These are phyloP conservation scores for Pigoraptor vietnamica DNA, from an alignment of 78 protist species.

Conservation along the genomic window DNA sequence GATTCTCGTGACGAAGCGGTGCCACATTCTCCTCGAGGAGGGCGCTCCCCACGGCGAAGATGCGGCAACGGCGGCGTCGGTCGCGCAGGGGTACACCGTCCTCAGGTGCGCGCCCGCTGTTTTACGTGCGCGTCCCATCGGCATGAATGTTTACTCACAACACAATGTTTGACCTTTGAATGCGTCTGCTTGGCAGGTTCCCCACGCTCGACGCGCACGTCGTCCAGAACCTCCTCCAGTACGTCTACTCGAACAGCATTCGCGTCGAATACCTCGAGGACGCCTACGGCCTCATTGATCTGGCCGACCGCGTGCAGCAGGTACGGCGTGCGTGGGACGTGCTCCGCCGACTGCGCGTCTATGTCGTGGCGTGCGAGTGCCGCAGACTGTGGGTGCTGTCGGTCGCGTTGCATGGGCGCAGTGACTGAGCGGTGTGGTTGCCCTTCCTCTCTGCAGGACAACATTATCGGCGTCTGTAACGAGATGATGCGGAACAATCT, in stretches of 20 bases:
- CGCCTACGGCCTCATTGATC: neutral
- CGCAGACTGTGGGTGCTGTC: neutral
- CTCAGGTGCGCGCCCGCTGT: neutral
- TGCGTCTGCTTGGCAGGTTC: too few species aligned
- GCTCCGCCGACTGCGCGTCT: neutral
- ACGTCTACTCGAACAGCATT: neutral
- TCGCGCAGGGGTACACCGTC: neutral
- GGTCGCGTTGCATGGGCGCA: too few species aligned
- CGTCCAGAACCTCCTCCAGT: neutral
- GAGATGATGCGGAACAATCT: neutral
- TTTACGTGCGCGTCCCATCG: neutral
- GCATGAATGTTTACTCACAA: too few species aligned
- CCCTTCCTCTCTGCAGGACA: too few species aligned
- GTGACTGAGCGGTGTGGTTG: too few species aligned
- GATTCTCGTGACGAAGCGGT: neutral
- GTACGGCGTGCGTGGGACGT: neutral
- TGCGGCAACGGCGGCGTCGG: neutral
- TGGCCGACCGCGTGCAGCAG: neutral
- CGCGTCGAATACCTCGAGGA: neutral
- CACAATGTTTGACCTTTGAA: too few species aligned
- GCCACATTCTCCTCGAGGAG: neutral
- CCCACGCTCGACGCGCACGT: neutral
- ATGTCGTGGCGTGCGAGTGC: neutral
- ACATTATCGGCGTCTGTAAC: neutral
- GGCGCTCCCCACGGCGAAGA: neutral